Conservation (phyloP, 768 basidiomycete species). For the Agrocybe pediades region DNA sequence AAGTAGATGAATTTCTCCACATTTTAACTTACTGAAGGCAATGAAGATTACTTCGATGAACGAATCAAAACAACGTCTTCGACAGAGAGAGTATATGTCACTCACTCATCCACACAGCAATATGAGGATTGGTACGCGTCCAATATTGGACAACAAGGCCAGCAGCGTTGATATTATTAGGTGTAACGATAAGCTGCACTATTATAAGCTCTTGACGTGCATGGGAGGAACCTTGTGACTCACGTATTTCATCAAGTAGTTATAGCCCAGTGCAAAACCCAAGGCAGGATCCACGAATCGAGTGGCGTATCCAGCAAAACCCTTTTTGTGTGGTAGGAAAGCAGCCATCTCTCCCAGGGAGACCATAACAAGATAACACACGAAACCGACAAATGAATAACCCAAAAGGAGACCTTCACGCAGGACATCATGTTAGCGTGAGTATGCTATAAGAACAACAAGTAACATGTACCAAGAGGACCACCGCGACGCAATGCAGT, state of each 20-base stretch:
- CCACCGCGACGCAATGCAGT: slow-evolving; percentile 59
- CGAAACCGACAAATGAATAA: slow-evolving; percentile 52
- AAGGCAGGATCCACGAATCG: slow-evolving; percentile 70
- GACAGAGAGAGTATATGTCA: slow-evolving; percentile 1
- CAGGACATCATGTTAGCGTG: slow-evolving; percentile 1
- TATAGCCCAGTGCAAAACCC: slow-evolving; percentile 68
- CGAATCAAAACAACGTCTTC: background rate
- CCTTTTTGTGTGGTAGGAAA: slow-evolving; percentile 61
- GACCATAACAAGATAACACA: slow-evolving; percentile 63
- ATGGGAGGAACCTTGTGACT: slow-evolving; percentile 14
- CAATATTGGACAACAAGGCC: slow-evolving; percentile 55
- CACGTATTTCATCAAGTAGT: slow-evolving; percentile 61
- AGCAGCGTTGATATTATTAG: slow-evolving; percentile 67
- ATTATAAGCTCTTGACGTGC: background rate
- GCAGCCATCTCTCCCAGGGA: slow-evolving; percentile 54
- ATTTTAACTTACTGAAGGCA: slow-evolving; percentile 42
- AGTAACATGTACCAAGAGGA: slow-evolving; percentile 40
- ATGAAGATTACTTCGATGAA: slow-evolving; percentile 56
- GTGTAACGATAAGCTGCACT: slow-evolving; percentile 58
- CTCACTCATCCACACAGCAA: slow-evolving; percentile 61
- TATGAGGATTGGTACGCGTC: slow-evolving; percentile 40
- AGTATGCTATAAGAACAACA: background rate
- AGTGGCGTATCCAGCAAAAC: slow-evolving; percentile 60
- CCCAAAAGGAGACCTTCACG: slow-evolving; percentile 33
- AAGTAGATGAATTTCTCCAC: background rate